These are phyloP conservation scores for Eleusine coracana DNA, from an alignment of 176 grass and related monocot genomes.

Conservation along the genomic window DNA sequence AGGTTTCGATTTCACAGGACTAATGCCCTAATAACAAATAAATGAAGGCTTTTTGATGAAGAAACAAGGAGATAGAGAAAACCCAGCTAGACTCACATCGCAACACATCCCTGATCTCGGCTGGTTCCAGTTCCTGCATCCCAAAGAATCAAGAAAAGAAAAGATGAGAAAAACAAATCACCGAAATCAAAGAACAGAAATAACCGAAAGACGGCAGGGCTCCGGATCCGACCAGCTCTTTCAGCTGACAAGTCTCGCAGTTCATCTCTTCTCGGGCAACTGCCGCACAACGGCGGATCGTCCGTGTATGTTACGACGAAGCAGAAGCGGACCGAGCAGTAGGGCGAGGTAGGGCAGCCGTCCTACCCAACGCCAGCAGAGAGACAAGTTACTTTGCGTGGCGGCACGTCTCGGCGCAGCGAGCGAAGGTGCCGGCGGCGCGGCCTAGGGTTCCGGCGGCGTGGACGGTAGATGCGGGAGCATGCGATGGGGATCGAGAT, in stretches of 20 bases:
- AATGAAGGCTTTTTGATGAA: background rate
- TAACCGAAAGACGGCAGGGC: background rate
- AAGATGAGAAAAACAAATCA: background rate
- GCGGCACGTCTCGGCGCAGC: no score
- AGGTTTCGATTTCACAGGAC: background rate
- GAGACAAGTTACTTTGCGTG: no score
- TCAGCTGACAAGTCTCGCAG: constrained; percentile 66
- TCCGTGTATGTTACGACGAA: background rate
- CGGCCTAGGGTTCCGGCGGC: no score
- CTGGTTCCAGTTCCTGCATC: constrained; percentile 40
- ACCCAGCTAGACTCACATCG: constrained; percentile 44
- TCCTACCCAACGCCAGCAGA: no score
- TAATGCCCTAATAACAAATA: background rate
- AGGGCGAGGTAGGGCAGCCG: no score
- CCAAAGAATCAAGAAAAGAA: constrained; percentile 13
- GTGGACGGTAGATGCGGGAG: no score
- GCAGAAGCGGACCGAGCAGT: no score
- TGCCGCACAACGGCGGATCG: background rate
- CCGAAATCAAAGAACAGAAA: background rate
- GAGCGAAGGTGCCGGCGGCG: no score
- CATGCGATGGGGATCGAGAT: no score
- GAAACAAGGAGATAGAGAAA: background rate
- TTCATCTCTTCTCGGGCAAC: constrained; percentile 39
- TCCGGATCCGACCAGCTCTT: constrained; percentile 51
- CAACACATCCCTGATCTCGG: constrained; percentile 57